Conservation (phyloP, 2,329 filamentous ascomycete genomes). For the Didymella pinodella region DNA sequence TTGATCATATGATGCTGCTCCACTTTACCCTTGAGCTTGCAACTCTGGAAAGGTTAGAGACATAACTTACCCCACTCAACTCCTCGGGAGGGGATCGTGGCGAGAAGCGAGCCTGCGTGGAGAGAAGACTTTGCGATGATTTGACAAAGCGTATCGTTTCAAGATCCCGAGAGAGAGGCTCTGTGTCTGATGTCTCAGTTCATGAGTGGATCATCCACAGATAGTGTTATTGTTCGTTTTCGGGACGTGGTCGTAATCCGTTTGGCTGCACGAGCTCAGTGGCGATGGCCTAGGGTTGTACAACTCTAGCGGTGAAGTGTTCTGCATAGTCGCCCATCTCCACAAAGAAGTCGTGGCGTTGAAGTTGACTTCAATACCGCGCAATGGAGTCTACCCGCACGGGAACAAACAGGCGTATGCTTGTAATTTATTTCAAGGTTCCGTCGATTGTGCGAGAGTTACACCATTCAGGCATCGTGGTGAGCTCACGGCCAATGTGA, state of each 20-base stretch:
- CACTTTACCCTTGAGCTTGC: slow-evolving; percentile 35
- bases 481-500: neutral
- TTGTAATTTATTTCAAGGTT: slow-evolving; percentile 6
- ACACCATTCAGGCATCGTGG: slow-evolving; percentile 2
- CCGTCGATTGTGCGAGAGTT: neutral
- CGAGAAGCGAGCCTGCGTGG: slow-evolving; percentile 8
- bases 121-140: slow-evolving; percentile 12
- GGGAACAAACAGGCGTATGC: slow-evolving; percentile 16
- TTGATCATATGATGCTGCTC: slow-evolving; percentile 47
- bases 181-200: slow-evolving; percentile 18
- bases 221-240: slow-evolving; percentile 11
- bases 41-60: slow-evolving; percentile 30
- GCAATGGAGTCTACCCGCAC: neutral
- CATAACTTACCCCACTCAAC: slow-evolving; percentile 22
- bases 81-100: slow-evolving; percentile 10
- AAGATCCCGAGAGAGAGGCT: slow-evolving; percentile 32
- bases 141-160: slow-evolving; percentile 34
- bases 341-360: slow-evolving; percentile 9
- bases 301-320: slow-evolving; percentile 44
- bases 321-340: slow-evolving; percentile 16
- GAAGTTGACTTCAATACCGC: slow-evolving; percentile 5
- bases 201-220: slow-evolving; percentile 17
- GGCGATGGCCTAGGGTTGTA: slow-evolving; percentile 38
- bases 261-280: slow-evolving; percentile 26
- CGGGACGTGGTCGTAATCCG: slow-evolving; percentile 25